These are phyloP conservation scores for Dipodascopsis tothii DNA, from an alignment of 805 yeast species.

Conservation along the genomic window DNA sequence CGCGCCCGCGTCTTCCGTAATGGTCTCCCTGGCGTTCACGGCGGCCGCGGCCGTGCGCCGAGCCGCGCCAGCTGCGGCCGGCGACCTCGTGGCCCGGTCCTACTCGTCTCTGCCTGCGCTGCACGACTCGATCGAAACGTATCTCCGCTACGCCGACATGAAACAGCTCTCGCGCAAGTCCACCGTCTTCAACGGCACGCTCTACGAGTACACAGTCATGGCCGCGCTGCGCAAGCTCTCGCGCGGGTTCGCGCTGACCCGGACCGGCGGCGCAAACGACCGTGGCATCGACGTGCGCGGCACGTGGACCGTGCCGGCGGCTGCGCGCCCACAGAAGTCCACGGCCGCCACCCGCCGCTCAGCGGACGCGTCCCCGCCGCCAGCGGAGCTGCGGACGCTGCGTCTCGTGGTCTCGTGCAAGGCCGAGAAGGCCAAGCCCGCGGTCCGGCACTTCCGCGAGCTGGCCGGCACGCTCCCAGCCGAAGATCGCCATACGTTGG, in stretches of 20 bases:
- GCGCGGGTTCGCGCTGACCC: conserved; percentile 15
- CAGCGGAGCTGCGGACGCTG: not conserved
- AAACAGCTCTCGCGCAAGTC: conserved; percentile 8
- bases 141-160: conserved; percentile 8
- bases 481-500: conserved; percentile 10
- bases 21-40: no score
- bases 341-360: no score
- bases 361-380: no score
- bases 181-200: conserved; percentile 24
- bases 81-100: no score
- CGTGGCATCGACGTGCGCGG: conserved; percentile 26
- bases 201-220: conserved; percentile 23
- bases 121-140: conserved; percentile 4
- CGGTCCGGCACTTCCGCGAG: conserved; percentile 36
- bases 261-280: conserved; percentile 25
- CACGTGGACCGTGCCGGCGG: conserved; percentile 3
- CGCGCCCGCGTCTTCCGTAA: no score
- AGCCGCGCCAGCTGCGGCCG: no score
- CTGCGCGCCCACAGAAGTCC: no score
- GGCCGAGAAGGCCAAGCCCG: conserved; percentile 36
- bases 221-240: conserved; percentile 12
- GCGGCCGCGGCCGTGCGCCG: no score
- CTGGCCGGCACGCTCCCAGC: conserved; percentile 19
- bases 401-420: conserved; percentile 26
- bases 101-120: no score